Evolutionary conservation across 75 land plant genomes (phyloP).

Genomic region (Chamaecyparis obtusa): DNA sequence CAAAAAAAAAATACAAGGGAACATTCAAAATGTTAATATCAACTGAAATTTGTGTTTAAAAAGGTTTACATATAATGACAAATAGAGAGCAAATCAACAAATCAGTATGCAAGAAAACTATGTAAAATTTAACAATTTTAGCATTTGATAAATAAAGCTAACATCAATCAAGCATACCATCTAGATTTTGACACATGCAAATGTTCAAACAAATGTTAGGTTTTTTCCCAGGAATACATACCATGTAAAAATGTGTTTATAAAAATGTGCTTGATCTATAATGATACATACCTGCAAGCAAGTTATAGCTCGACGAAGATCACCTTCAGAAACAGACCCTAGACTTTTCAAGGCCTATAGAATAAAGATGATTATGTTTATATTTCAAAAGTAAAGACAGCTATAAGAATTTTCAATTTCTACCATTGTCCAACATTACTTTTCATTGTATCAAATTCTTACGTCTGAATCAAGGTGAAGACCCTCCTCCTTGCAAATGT

Average conservation of each 20-base stretch:
- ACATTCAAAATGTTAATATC: no score
- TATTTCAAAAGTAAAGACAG: neutral
- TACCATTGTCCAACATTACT: neutral
- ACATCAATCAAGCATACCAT: neutral
- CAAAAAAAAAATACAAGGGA: no score
- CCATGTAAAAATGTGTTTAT: neutral
- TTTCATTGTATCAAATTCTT: neutral
- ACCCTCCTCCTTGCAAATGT: constrained; percentile 87
- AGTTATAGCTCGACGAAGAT: constrained; percentile 95
- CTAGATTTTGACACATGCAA: neutral
- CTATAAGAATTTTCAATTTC: constrained; percentile 1
- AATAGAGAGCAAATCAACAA: neutral
- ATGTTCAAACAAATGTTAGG: neutral
- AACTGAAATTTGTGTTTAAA: no score
- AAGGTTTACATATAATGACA: neutral
- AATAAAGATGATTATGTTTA: neutral
- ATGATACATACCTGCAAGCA: constrained; percentile 67
- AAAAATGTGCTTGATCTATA: neutral
- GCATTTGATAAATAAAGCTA: neutral
- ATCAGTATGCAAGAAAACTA: neutral
- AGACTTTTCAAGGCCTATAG: constrained; percentile 80
- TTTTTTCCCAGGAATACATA: neutral
- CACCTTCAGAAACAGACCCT: constrained; percentile 90
- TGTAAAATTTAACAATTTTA: neutral
- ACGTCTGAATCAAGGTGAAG: constrained; percentile 80